Evolutionary conservation across 2,329 filamentous ascomycete genomes (phyloP).

Genomic region (Dactylonectria estremocensis): DNA sequence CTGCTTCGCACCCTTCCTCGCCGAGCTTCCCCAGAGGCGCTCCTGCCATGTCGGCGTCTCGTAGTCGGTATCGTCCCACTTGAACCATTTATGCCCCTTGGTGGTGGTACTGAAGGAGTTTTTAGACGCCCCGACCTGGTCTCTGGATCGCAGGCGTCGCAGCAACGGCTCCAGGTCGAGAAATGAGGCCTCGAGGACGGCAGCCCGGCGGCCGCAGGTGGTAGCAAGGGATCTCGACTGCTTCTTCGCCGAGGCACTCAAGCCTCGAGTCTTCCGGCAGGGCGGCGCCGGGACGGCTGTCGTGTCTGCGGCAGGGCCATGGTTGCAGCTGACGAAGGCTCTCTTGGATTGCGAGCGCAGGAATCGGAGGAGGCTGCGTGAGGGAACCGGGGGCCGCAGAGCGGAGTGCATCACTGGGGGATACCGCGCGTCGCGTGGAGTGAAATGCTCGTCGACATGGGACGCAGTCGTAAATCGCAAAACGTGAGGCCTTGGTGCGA

Average conservation of each 20-base stretch:
- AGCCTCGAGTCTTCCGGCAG: slow-evolving; percentile 41
- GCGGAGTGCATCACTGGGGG: slow-evolving; percentile 60
- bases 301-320: slow-evolving; percentile 49
- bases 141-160: slow-evolving; percentile 30
- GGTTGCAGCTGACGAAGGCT: slow-evolving; percentile 64
- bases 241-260: slow-evolving; percentile 26
- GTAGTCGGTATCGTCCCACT: slow-evolving; percentile 37
- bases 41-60: slow-evolving; percentile 62
- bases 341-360: slow-evolving; percentile 79
- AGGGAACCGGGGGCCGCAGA: slow-evolving; percentile 64
- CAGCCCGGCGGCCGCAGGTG: slow-evolving; percentile 33
- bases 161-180: slow-evolving; percentile 45
- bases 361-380: slow-evolving; percentile 76
- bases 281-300: slow-evolving; percentile 31
- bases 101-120: slow-evolving; percentile 52
- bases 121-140: slow-evolving; percentile 29
- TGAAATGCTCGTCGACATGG: slow-evolving; percentile 37
- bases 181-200: slow-evolving; percentile 51
- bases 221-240: slow-evolving; percentile 30
- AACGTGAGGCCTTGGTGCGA: slow-evolving; percentile 8
- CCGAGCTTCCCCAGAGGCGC: slow-evolving; percentile 62
- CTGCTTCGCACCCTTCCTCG: slow-evolving; percentile 56
- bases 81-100: slow-evolving; percentile 40
- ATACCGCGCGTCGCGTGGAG: slow-evolving; percentile 28
- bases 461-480: slow-evolving; percentile 11